phyloP scores from a whole-genome alignment of 2,329 filamentous ascomycete genomes.

The Arthrobotrys musiformis region DNA sequence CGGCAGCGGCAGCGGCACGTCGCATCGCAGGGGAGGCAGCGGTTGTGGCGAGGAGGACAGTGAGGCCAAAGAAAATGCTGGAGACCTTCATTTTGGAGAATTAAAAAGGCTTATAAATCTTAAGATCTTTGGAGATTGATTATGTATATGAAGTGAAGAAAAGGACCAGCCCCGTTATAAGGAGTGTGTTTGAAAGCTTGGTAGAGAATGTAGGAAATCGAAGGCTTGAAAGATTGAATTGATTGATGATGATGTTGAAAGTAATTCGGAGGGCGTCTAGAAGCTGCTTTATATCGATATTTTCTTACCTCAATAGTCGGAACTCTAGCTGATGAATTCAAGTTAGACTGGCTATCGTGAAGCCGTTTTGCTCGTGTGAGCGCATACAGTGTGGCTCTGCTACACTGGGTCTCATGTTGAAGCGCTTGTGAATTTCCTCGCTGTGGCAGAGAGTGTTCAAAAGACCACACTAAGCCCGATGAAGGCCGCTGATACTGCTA shows the following conservation, averaged over 20 bases:
- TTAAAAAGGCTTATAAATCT: neutral
- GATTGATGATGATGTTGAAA: neutral
- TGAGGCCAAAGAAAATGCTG: conserved; percentile 1
- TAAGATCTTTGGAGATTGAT: neutral
- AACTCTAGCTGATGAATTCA: neutral
- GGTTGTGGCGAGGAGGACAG: neutral
- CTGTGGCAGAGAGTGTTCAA: conserved; percentile 1
- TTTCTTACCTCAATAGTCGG: neutral
- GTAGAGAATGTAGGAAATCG: neutral
- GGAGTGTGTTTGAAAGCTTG: neutral
- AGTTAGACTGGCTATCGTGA: neutral
- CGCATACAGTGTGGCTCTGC: neutral
- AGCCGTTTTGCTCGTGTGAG: neutral
- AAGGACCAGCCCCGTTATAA: neutral
- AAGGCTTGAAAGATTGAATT: neutral
- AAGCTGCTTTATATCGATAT: neutral
- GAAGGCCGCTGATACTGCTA: neutral
- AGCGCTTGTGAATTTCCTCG: neutral
- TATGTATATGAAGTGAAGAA: neutral
- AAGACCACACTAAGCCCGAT: neutral
- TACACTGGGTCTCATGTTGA: neutral
- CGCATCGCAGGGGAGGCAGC: neutral
- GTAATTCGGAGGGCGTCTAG: neutral
- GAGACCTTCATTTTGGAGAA: neutral
- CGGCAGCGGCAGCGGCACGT: neutral